Percentiles rank a stretch among this genome's conserved stretches.
phyloP scores from a whole-genome alignment of 768 basidiomycete genomes.

The Podaxis sp. region DNA sequence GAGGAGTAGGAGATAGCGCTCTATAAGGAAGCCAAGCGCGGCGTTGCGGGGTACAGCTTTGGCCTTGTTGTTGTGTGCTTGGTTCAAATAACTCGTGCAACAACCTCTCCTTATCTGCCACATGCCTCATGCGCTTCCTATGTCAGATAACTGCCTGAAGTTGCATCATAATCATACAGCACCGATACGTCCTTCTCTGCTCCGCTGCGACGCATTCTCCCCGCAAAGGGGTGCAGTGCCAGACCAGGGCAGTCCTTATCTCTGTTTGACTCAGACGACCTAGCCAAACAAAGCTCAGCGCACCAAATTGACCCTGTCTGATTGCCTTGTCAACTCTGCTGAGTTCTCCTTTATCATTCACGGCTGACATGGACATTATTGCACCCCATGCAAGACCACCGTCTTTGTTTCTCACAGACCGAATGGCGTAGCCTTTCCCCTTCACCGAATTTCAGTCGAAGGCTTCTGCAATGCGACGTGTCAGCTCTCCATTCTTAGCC shows the following conservation, averaged over 20 bases:
- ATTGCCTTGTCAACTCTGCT: not conserved
- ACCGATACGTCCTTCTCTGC: not conserved
- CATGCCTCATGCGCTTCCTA: not conserved
- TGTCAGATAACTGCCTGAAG: not conserved
- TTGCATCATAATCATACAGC: not conserved
- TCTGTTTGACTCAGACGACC: not conserved
- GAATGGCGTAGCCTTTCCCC: not conserved
- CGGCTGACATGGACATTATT: not conserved
- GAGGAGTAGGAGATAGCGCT: slow-evolving; percentile 12
- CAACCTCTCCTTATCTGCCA: not conserved
- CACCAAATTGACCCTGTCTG: not conserved
- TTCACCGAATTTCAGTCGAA: not conserved
- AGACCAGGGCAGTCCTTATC: not conserved
- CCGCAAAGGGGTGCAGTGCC: not conserved
- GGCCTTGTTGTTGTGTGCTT: slow-evolving; percentile 11
- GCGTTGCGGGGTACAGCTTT: slow-evolving; percentile 7
- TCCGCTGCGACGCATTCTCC: not conserved
- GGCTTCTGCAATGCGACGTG: not conserved
- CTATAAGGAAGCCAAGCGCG: slow-evolving; percentile 15
- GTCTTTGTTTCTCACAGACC: not conserved
- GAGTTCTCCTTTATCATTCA: not conserved
- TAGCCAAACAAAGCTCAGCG: not conserved
- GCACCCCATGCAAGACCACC: not conserved
- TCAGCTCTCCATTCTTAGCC: not conserved
- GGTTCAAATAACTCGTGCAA: not conserved